Evolutionary conservation across 1,284 basidiomycete species (phyloP).

Genomic region (Sphagnurus paluster): DNA sequence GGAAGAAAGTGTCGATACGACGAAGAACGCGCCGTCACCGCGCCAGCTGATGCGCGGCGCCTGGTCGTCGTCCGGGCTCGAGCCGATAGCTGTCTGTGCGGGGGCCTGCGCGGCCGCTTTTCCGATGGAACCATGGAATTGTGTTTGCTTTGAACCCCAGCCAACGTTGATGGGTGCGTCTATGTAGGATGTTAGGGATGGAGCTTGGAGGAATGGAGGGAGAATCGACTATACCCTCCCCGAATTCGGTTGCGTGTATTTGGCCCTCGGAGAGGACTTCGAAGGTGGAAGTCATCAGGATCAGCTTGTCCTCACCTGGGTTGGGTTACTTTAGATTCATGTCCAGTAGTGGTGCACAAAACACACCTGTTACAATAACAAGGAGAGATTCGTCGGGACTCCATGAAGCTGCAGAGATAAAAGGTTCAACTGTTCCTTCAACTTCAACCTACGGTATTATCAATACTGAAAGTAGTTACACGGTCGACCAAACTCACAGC

Average conservation of each 20-base stretch:
- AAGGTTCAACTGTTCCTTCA: slow-evolving; percentile 85
- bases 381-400: slow-evolving; percentile 89
- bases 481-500: slow-evolving; percentile 1
- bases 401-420: slow-evolving; percentile 85
- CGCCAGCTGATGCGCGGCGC: slow-evolving; percentile 87
- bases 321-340: neutral
- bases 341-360: neutral
- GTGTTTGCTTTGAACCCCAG: slow-evolving; percentile 97
- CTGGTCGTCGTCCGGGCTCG: slow-evolving; percentile 73
- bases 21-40: slow-evolving; percentile 90
- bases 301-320: slow-evolving; percentile 75
- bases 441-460: slow-evolving; percentile 62
- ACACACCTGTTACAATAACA: slow-evolving; percentile 74
- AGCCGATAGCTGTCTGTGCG: slow-evolving; percentile 41
- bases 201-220: neutral
- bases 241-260: slow-evolving; percentile 77
- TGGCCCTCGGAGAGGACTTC: slow-evolving; percentile 84
- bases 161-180: slow-evolving; percentile 93
- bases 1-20: slow-evolving; percentile 70
- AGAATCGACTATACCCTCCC: slow-evolving; percentile 60
- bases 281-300: slow-evolving; percentile 89
- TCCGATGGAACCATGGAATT: slow-evolving; percentile 96
- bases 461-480: slow-evolving; percentile 8
- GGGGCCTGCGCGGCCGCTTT: slow-evolving; percentile 78
- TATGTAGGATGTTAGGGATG: slow-evolving; percentile 28